Percentiles rank a stretch among this genome's conserved stretches.
These are phyloP conservation scores for Saksenaea oblongispora DNA, from an alignment of 371 early-diverging fungal genomes.

Conservation along the genomic window DNA sequence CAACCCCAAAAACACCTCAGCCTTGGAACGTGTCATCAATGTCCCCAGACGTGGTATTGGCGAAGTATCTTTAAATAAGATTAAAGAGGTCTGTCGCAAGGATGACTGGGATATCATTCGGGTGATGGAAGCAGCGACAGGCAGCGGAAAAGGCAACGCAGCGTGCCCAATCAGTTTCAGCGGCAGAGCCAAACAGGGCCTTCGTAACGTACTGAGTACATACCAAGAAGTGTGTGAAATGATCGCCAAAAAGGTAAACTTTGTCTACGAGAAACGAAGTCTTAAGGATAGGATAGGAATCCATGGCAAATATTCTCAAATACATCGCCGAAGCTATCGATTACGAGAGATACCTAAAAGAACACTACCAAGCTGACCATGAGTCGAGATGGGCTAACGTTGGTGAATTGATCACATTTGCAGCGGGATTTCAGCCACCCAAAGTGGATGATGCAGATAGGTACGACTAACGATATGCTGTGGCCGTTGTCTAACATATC, in stretches of 20 bases:
- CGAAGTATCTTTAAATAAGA: conserved; percentile 27
- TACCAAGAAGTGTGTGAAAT: conserved; percentile 3
- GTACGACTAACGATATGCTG: neutral
- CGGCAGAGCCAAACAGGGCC: neutral
- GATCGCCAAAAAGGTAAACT: neutral
- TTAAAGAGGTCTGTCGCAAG: conserved; percentile 18
- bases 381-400: conserved; percentile 37
- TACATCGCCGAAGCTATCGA: conserved; percentile 22
- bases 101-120: conserved; percentile 3
- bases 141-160: neutral
- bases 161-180: neutral
- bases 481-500: neutral
- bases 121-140: conserved; percentile 5
- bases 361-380: conserved; percentile 15
- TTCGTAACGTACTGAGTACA: neutral
- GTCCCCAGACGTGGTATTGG: conserved; percentile 54
- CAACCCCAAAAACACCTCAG: conserved; percentile 46
- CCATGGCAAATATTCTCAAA: conserved; percentile 15
- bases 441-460: neutral
- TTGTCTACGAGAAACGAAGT: neutral
- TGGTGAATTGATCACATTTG: conserved; percentile 33
- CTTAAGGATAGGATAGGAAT: conserved; percentile 8
- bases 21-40: conserved; percentile 47
- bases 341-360: conserved; percentile 28
- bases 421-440: conserved; percentile 12